A percentile compares a stretch with the other conserved stretches of the same genome.
These are phyloP conservation scores for Onygena corvina DNA, from an alignment of 2,329 filamentous ascomycete species.

Conservation along the genomic window DNA sequence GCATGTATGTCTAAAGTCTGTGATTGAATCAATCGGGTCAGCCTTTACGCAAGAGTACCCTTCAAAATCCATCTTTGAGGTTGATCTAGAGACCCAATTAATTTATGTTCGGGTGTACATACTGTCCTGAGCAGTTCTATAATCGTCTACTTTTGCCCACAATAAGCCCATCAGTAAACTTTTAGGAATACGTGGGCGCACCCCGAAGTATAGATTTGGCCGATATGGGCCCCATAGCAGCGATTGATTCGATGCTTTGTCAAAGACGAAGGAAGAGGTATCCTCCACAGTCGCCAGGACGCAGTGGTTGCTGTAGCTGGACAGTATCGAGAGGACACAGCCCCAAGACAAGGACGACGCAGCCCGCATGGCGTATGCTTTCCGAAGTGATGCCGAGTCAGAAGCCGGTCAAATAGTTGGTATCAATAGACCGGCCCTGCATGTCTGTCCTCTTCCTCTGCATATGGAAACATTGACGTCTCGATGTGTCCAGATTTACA, in stretches of 20 bases:
- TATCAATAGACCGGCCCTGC: conserved; percentile 4
- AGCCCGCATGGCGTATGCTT: conserved; percentile 12
- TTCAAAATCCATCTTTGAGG: neutral
- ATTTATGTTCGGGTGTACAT: conserved; percentile 26
- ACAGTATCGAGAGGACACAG: conserved; percentile 16
- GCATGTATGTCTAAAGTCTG: conserved; percentile 85
- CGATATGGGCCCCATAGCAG: conserved; percentile 93
- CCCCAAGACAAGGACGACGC: conserved; percentile 22
- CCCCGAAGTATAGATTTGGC: conserved; percentile 87
- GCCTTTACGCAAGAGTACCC: neutral
- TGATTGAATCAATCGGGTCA: neutral
- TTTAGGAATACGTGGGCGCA: conserved; percentile 68
- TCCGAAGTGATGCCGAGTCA: neutral
- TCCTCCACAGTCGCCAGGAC: neutral
- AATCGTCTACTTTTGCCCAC: conserved; percentile 79
- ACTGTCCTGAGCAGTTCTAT: conserved; percentile 63
- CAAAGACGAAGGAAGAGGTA: conserved; percentile 27
- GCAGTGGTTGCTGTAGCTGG: neutral
- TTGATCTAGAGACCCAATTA: neutral
- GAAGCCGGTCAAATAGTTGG: neutral
- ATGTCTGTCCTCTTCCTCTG: neutral
- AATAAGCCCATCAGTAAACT: conserved; percentile 72
- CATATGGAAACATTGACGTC: neutral
- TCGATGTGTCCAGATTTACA: conserved; percentile 3
- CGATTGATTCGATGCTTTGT: conserved; percentile 57